Conservation (phyloP, 495 filamentous ascomycete genomes). For the Neurospora sp. region DNA sequence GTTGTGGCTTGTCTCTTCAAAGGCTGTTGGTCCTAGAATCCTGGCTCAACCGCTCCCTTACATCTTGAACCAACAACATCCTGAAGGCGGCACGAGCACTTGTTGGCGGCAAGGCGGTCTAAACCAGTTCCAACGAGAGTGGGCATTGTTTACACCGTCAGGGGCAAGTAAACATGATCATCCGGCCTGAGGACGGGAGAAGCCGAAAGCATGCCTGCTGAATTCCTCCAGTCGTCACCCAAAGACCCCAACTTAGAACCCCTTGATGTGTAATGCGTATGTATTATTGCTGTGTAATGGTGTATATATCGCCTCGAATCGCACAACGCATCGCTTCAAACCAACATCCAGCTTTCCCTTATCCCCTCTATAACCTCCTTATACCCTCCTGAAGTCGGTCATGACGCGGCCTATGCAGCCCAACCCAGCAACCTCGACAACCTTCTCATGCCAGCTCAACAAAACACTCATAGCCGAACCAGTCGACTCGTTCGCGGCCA, state of each 20-base stretch:
- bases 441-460: slow-evolving; percentile 92
- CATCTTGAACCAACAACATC: neutral
- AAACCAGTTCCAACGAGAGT: neutral
- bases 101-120: neutral
- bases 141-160: neutral
- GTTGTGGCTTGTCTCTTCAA: neutral
- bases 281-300: neutral
- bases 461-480: slow-evolving; percentile 87
- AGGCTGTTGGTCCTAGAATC: neutral
- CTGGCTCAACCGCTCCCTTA: neutral
- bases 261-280: neutral
- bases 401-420: slow-evolving; percentile 84
- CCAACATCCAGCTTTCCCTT: neutral
- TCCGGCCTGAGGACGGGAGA: neutral
- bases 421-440: slow-evolving; percentile 78
- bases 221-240: neutral
- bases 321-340: neutral
- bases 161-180: neutral
- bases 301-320: neutral
- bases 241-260: fast-evolving
- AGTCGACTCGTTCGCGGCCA: slow-evolving; percentile 57
- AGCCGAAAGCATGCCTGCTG: neutral
- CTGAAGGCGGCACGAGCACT: neutral
- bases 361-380: slow-evolving; percentile 14
- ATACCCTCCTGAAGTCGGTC: slow-evolving; percentile 86